A percentile compares a stretch with the other conserved stretches of the same genome.
These are phyloP conservation scores for Ustilago tritici DNA, from an alignment of 1,284 basidiomycete species.

Conservation along the genomic window DNA sequence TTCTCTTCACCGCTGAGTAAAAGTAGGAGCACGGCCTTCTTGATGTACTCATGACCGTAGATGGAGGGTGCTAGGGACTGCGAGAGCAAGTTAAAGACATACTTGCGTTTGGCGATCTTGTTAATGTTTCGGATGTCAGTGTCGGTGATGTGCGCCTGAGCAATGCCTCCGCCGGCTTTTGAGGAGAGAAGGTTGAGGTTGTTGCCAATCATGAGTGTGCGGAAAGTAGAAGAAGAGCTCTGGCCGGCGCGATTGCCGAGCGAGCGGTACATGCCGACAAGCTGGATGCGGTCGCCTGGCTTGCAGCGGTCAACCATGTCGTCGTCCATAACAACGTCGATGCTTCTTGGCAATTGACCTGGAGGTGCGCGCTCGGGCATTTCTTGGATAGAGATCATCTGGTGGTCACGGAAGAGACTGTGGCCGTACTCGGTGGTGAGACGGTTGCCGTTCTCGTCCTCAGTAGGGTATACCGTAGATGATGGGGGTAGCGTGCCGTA, in stretches of 20 bases:
- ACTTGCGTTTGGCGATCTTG: slow-evolving; percentile 83
- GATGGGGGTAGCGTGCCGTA: slow-evolving; percentile 76
- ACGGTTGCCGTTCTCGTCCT: slow-evolving; percentile 87
- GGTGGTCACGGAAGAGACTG: slow-evolving; percentile 94
- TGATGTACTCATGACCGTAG: slow-evolving; percentile 95
- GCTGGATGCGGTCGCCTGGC: slow-evolving; percentile 95
- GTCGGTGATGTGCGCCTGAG: slow-evolving; percentile 91
- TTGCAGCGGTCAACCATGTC: slow-evolving; percentile 98
- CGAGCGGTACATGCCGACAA: slow-evolving; percentile 94
- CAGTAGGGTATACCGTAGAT: slow-evolving; percentile 78
- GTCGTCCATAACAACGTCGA: slow-evolving; percentile 95
- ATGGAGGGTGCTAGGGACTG: slow-evolving; percentile 97
- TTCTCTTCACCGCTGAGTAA: slow-evolving; percentile 97
- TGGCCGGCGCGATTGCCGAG: slow-evolving; percentile 81
- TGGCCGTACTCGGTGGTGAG: slow-evolving; percentile 93
- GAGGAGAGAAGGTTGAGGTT: slow-evolving; percentile 96
- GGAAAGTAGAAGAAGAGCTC: slow-evolving; percentile 82
- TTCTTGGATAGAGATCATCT: slow-evolving; percentile 97
- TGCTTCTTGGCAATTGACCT: slow-evolving; percentile 93
- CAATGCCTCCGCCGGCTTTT: slow-evolving; percentile 94
- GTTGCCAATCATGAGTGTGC: slow-evolving; percentile 93
- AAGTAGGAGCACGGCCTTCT: slow-evolving; percentile 89
- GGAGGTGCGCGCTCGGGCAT: slow-evolving; percentile 99
- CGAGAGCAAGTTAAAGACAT: slow-evolving; percentile 89
- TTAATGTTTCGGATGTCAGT: slow-evolving; percentile 97